A percentile compares a stretch with the other conserved stretches of the same genome.
Evolutionary conservation across 306 rosid genomes (phyloP).

Genomic region (Rosa multiflora): DNA sequence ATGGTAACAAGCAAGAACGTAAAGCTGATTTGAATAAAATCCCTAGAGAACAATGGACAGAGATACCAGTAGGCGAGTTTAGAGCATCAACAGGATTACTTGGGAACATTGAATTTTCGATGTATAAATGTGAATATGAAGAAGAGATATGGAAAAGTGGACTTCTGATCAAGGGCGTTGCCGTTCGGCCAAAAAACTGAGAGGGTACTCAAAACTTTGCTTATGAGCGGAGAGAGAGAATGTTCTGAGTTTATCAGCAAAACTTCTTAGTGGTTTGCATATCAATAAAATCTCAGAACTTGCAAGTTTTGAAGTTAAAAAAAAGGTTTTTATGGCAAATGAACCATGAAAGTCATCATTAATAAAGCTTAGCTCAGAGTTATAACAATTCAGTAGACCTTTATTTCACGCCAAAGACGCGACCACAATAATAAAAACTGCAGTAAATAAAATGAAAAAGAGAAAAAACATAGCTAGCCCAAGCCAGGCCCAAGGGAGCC

Average conservation of each 20-base stretch:
- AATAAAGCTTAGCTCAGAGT: background rate
- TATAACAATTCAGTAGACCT: background rate
- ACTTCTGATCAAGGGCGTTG: conserved; percentile 56
- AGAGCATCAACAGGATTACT: conserved; percentile 25
- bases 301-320: background rate
- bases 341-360: background rate
- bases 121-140: conserved; percentile 55
- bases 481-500: too few relatives aligned
- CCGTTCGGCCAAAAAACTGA: conserved; percentile 48
- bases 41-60: conserved; percentile 45
- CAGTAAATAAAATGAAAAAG: too few relatives aligned
- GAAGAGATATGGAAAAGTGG: conserved; percentile 68
- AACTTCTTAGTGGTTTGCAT: background rate
- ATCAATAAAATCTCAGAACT: background rate
- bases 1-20: conserved; percentile 44
- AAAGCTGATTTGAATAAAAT: conserved; percentile 35
- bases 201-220: background rate
- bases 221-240: background rate
- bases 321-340: background rate
- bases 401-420: too few relatives aligned
- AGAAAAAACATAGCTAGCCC: too few relatives aligned
- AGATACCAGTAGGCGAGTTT: conserved; percentile 58
- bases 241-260: background rate
- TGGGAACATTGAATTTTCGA: conserved; percentile 49
- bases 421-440: too few relatives aligned